phyloP scores from a whole-genome alignment of 2,329 filamentous ascomycete species.

The Ceratocystis alfenasii region DNA sequence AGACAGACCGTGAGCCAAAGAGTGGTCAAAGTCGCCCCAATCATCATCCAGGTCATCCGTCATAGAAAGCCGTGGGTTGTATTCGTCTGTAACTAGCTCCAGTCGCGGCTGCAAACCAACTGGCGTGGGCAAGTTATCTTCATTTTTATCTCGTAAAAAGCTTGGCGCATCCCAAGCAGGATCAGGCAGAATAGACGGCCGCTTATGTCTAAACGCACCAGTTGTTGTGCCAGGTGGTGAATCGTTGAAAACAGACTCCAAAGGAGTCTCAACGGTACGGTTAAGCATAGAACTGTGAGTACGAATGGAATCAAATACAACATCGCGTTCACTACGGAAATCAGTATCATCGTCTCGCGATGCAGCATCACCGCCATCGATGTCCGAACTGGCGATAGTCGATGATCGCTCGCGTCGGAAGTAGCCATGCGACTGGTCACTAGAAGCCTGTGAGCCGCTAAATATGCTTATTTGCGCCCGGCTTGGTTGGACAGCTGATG shows the following conservation, averaged over 20 bases:
- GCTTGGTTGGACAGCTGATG: constrained; percentile 26
- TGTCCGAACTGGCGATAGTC: constrained; percentile 57
- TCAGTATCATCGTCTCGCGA: constrained; percentile 68
- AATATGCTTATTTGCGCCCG: constrained; percentile 19
- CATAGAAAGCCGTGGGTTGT: constrained; percentile 37
- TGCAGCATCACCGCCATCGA: constrained; percentile 50
- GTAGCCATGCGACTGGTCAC: constrained; percentile 18
- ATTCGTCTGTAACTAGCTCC: constrained; percentile 13
- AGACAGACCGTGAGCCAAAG: constrained; percentile 44
- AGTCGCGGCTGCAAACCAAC: constrained; percentile 17
- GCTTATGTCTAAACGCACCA: constrained; percentile 14
- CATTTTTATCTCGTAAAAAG: constrained; percentile 43
- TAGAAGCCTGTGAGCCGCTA: constrained; percentile 25
- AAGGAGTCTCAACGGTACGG: constrained; percentile 55
- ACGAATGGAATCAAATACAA: constrained; percentile 62
- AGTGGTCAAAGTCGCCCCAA: constrained; percentile 47
- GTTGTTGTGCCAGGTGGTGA: constrained; percentile 52
- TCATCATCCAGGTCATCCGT: constrained; percentile 54
- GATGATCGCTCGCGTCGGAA: constrained; percentile 35
- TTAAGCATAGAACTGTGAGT: constrained; percentile 57
- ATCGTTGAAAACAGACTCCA: constrained; percentile 74
- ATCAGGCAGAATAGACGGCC: constrained; percentile 20
- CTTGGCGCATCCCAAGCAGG: constrained; percentile 22
- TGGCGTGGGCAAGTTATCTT: constrained; percentile 42
- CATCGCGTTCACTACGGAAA: constrained; percentile 54